These are phyloP conservation scores for Fistulifera pelliculosa DNA, from an alignment of 108 stramenopile species.

Conservation along the genomic window DNA sequence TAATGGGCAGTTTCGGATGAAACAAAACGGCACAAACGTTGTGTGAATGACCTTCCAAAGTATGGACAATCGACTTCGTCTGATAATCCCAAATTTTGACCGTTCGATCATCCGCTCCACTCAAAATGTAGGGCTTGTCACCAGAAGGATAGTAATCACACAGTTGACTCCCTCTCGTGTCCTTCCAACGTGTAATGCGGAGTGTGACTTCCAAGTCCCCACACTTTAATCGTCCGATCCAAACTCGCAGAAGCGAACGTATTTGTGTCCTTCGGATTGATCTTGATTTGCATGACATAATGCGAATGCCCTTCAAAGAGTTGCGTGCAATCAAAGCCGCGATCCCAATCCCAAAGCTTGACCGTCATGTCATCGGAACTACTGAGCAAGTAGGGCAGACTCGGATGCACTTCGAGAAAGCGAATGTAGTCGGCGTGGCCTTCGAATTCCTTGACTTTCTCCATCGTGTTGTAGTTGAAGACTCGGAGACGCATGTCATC, in stretches of 20 bases:
- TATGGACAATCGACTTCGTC: conserved; percentile 91
- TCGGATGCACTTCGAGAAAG: conserved; percentile 94
- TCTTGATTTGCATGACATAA: conserved; percentile 99
- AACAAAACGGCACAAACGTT: conserved; percentile 97
- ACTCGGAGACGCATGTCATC: conserved; percentile 92
- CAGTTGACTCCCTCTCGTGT: conserved; percentile 97
- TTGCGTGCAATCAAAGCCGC: conserved; percentile 90
- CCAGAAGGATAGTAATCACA: conserved; percentile 99
- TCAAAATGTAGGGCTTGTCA: conserved; percentile 97
- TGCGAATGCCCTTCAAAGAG: conserved; percentile 97
- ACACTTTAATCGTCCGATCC: conserved; percentile 95
- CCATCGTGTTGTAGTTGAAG: conserved; percentile 99
- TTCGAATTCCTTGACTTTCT: conserved; percentile 96
- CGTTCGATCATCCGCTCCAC: conserved; percentile 95
- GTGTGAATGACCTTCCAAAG: conserved; percentile 95
- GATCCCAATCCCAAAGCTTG: conserved; percentile 98
- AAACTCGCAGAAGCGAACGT: conserved; percentile 96
- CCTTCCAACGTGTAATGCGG: conserved; percentile 98
- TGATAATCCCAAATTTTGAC: conserved; percentile 97
- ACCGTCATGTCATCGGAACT: conserved; percentile 96
- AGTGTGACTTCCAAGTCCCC: conserved; percentile 83
- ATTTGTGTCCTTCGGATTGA: conserved; percentile 99
- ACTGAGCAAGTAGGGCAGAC: conserved; percentile 85
- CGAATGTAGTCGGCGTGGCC: conserved; percentile 99
- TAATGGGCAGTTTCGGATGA: conserved; percentile 97